Percentiles rank a stretch among this genome's conserved stretches.
These are phyloP conservation scores for Phytopythium montanum DNA, from an alignment of 352 stramenopile genomes.

Conservation along the genomic window DNA sequence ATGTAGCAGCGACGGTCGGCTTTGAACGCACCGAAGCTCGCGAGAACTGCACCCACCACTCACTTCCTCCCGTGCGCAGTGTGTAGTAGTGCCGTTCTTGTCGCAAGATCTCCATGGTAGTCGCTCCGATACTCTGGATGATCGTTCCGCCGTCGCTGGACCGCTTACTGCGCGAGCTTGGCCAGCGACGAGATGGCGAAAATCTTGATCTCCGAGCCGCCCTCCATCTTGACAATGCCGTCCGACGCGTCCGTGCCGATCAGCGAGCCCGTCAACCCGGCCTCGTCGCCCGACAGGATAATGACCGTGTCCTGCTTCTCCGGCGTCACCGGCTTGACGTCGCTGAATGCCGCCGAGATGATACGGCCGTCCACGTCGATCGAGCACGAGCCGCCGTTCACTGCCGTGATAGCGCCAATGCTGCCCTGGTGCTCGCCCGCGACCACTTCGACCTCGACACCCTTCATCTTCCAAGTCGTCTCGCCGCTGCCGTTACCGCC, in stretches of 20 bases:
- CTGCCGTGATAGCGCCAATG: conserved; percentile 71
- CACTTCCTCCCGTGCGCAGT: not conserved
- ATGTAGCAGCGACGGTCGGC: not conserved
- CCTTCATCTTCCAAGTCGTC: conserved; percentile 87
- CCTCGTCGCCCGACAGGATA: conserved; percentile 84
- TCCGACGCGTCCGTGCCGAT: conserved; percentile 86
- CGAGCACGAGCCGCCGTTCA: conserved; percentile 69
- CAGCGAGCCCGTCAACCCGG: conserved; percentile 75
- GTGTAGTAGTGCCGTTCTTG: not conserved
- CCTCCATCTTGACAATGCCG: conserved; percentile 88
- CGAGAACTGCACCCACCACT: not conserved
- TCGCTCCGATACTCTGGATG: not conserved
- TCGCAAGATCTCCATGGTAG: not conserved
- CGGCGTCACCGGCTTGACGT: conserved; percentile 72
- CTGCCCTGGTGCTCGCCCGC: conserved; percentile 61
- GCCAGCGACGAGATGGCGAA: conserved; percentile 78
- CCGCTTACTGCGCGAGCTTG: conserved; percentile 77
- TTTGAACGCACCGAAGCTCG: not conserved
- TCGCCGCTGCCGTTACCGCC: conserved; percentile 44
- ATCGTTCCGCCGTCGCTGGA: not conserved
- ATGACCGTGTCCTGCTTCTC: conserved; percentile 88
- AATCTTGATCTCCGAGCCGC: conserved; percentile 89
- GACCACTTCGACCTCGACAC: conserved; percentile 79
- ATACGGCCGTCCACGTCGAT: conserved; percentile 76
- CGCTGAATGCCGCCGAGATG: conserved; percentile 58